phyloP scores from a whole-genome alignment of 805 yeast genomes.

The Suhomyces prunicola region DNA sequence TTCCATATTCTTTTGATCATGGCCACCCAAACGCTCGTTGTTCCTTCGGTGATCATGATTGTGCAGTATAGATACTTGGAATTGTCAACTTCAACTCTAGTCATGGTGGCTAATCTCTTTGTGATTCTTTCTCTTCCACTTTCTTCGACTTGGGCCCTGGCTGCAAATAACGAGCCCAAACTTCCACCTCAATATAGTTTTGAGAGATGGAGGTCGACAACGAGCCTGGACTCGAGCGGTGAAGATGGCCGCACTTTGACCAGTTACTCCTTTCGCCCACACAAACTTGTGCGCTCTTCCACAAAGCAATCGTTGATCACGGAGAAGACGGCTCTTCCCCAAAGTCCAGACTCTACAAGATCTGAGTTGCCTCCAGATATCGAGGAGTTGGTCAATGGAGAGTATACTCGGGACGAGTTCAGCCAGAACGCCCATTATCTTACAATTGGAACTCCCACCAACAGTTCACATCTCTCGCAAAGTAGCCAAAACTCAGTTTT shows the following conservation, averaged over 20 bases:
- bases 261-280: not conserved
- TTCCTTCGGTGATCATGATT: conserved; percentile 71
- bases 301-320: not conserved
- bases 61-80: conserved; percentile 40
- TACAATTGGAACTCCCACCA: not conserved
- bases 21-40: conserved; percentile 75
- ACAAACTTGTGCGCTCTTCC: not conserved
- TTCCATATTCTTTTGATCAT: conserved; percentile 78
- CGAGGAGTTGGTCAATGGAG: not conserved
- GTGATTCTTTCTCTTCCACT: conserved; percentile 75
- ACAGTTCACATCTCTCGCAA: not conserved
- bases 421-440: not conserved
- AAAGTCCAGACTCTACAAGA: not conserved
- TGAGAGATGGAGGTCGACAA: not conserved
- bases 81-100: conserved; percentile 31
- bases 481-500: not conserved
- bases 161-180: conserved; percentile 48
- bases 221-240: not conserved
- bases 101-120: conserved; percentile 54
- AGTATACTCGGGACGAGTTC: not conserved
- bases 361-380: not conserved
- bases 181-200: not conserved
- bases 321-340: not conserved
- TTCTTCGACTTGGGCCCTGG: conserved; percentile 85
- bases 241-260: not conserved